phyloP scores from a whole-genome alignment of 2,329 filamentous ascomycete genomes.

The Zelopaecilomyces penicillatus region DNA sequence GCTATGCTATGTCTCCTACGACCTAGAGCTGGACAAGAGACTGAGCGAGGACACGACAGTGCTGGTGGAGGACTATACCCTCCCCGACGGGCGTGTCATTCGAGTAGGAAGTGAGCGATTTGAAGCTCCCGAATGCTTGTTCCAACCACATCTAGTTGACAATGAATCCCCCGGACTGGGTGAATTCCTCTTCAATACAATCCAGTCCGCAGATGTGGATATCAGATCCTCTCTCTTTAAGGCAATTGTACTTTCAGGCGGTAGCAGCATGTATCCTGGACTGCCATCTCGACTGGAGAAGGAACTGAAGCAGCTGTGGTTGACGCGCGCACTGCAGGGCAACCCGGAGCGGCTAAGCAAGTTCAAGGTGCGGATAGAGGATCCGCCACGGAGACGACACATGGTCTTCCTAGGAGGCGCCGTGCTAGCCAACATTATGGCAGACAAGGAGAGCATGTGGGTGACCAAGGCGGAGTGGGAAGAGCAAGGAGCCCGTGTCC shows the following conservation, averaged over 20 bases:
- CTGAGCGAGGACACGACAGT: conserved; percentile 97
- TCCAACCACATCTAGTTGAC: conserved; percentile 96
- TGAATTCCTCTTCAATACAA: conserved; percentile 98
- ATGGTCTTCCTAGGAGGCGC: conserved; percentile 99
- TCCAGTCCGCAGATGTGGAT: conserved; percentile 91
- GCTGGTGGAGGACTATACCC: conserved; percentile 92
- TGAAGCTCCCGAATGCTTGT: conserved; percentile 94
- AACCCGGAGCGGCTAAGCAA: conserved; percentile 93
- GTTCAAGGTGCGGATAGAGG: conserved; percentile 99
- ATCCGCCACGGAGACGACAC: conserved; percentile 88
- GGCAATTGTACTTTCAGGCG: conserved; percentile 91
- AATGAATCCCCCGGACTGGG: conserved; percentile 95
- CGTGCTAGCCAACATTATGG: conserved; percentile 97
- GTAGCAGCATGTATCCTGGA: conserved; percentile 98
- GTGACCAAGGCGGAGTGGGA: conserved; percentile 95
- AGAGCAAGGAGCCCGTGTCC: conserved; percentile 73
- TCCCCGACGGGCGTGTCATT: conserved; percentile 93
- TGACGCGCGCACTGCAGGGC: conserved; percentile 80
- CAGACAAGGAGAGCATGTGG: conserved; percentile 99
- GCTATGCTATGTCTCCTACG: conserved; percentile 98
- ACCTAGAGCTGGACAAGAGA: conserved; percentile 90
- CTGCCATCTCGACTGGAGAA: conserved; percentile 92
- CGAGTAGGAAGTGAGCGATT: conserved; percentile 94
- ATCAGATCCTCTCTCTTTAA: conserved; percentile 91
- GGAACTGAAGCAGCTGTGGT: conserved; percentile 97